These are phyloP conservation scores for Metschnikowia similis DNA, from an alignment of 805 yeast genomes.

Conservation along the genomic window DNA sequence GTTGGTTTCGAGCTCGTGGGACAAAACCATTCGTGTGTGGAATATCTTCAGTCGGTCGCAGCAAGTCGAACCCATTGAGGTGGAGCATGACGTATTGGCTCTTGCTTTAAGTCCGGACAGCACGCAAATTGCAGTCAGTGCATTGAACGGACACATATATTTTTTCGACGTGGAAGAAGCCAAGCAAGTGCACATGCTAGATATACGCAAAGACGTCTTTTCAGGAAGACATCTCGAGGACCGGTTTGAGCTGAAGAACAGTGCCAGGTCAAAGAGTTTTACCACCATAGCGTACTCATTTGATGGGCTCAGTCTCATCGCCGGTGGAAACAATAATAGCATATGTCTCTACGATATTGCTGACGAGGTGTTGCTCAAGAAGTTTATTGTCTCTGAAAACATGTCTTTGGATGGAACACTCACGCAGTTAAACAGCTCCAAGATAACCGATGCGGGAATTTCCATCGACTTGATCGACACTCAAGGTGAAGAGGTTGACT, in stretches of 20 bases:
- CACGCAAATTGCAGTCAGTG: conserved; percentile 81
- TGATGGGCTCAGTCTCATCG: conserved; percentile 83
- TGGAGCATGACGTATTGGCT: conserved; percentile 77
- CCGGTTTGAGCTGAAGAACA: conserved; percentile 72
- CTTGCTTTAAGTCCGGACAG: conserved; percentile 89
- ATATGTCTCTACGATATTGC: conserved; percentile 88
- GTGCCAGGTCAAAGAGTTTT: conserved; percentile 81
- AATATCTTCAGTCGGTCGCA: conserved; percentile 83
- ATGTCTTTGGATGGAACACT: conserved; percentile 89
- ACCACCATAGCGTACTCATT: conserved; percentile 78
- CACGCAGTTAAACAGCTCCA: conserved; percentile 70
- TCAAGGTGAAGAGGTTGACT: conserved; percentile 80
- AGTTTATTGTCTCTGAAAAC: conserved; percentile 82
- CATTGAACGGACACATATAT: conserved; percentile 82
- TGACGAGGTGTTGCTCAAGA: conserved; percentile 77
- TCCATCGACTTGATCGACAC: conserved; percentile 76
- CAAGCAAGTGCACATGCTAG: conserved; percentile 76
- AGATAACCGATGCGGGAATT: conserved; percentile 79
- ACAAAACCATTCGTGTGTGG: conserved; percentile 91
- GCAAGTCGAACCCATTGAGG: conserved; percentile 85
- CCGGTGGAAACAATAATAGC: conserved; percentile 90
- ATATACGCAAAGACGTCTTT: conserved; percentile 80
- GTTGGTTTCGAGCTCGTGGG: conserved; percentile 94
- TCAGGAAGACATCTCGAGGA: conserved; percentile 83
- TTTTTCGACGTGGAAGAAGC: conserved; percentile 82